Conservation (phyloP, 2,329 filamentous ascomycete species). For the Phyllosticta citriasiana region DNA sequence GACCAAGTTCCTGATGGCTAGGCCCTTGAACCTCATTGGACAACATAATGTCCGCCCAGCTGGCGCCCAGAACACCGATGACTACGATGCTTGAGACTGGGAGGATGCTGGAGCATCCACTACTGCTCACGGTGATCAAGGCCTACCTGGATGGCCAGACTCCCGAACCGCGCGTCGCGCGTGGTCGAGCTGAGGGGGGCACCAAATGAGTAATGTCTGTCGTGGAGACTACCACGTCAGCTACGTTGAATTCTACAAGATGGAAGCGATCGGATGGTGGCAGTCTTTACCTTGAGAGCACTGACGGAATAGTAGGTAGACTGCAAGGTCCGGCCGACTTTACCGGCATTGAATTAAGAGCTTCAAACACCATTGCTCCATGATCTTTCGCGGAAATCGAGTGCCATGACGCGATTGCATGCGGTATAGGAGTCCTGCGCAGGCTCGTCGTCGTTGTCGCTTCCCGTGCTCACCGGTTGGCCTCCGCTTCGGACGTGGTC, state of each 20-base stretch:
- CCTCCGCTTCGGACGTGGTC: not conserved
- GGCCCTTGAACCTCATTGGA: too few species aligned
- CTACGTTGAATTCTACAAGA: not conserved
- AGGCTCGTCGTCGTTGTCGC: not conserved
- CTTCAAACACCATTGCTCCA: not conserved
- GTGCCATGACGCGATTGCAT: not conserved
- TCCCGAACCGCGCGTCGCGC: not conserved
- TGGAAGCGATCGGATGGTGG: not conserved
- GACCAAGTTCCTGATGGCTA: not conserved
- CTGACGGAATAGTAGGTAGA: not conserved
- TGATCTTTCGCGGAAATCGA: not conserved
- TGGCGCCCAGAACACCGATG: too few species aligned
- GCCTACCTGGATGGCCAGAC: not conserved
- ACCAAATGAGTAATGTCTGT: not conserved
- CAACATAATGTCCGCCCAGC: not conserved
- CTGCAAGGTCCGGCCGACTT: not conserved
- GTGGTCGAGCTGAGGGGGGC: not conserved
- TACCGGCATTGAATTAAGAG: not conserved
- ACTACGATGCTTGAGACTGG: not conserved
- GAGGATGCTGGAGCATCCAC: too few species aligned
- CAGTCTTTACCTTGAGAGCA: not conserved
- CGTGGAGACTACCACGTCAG: not conserved
- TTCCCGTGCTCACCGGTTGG: not conserved
- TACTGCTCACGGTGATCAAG: not conserved
- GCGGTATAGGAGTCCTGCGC: not conserved